Percentiles rank a stretch among this genome's conserved stretches.
Conservation (phyloP, 169 alveolate species). For the Plasmodium berghei region DNA sequence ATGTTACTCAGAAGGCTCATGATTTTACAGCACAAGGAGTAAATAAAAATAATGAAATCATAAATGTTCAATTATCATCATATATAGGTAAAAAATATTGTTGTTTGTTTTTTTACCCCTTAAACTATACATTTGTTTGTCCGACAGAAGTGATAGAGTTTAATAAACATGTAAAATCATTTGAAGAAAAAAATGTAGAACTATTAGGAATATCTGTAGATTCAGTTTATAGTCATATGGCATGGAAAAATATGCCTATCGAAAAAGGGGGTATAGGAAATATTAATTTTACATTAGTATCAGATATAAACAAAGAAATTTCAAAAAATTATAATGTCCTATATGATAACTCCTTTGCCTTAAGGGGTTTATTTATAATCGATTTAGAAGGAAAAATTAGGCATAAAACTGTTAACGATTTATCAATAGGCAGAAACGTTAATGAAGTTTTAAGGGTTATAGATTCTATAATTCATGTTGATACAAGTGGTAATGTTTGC, state of each 20-base stretch:
- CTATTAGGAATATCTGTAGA: conserved; percentile 86
- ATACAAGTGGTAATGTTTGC: conserved; percentile 86
- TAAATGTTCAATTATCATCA: conserved; percentile 78
- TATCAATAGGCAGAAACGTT: conserved; percentile 86
- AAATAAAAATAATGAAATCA: conserved; percentile 75
- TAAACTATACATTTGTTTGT: conserved; percentile 87
- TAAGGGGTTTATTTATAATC: conserved; percentile 83
- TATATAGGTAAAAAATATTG: conserved; percentile 82
- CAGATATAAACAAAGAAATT: conserved; percentile 82
- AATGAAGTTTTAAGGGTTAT: conserved; percentile 84
- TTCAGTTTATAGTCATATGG: conserved; percentile 84
- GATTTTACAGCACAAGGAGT: conserved; percentile 81
- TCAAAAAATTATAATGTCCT: conserved; percentile 83
- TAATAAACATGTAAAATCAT: conserved; percentile 79
- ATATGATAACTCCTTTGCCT: conserved; percentile 82
- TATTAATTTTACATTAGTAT: conserved; percentile 84
- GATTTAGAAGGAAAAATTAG: conserved; percentile 84
- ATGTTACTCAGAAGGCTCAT: conserved; percentile 79
- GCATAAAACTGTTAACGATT: conserved; percentile 82
- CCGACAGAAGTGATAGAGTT: conserved; percentile 88
- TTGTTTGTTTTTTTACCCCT: conserved; percentile 84
- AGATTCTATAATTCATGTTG: conserved; percentile 84
- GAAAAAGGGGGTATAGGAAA: conserved; percentile 83
- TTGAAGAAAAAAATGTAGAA: conserved; percentile 82
- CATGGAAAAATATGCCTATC: conserved; percentile 85